These are phyloP conservation scores for Fusarium poae DNA, from an alignment of 2,329 filamentous ascomycete genomes.

Conservation along the genomic window DNA sequence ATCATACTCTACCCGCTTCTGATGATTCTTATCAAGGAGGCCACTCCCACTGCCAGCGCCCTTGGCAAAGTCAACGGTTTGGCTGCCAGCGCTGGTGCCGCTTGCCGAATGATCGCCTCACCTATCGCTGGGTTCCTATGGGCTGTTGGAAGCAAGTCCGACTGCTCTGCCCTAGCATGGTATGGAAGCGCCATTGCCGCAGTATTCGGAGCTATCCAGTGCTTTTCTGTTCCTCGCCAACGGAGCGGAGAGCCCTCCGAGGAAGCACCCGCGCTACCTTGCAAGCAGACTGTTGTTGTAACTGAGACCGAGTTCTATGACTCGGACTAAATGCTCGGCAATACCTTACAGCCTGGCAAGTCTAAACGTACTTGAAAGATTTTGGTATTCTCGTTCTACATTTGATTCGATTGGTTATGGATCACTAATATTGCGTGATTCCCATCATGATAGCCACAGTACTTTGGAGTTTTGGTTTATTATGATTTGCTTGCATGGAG, in stretches of 20 bases:
- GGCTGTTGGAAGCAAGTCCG: conserved; percentile 67
- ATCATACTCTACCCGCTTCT: conserved; percentile 76
- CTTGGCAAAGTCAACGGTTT: conserved; percentile 75
- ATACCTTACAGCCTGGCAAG: neutral
- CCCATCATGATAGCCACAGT: conserved; percentile 3
- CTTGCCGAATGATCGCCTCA: conserved; percentile 75
- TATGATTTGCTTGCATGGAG: conserved; percentile 7
- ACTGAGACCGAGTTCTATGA: conserved; percentile 53
- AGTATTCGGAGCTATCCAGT: conserved; percentile 69
- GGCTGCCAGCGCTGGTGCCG: conserved; percentile 74
- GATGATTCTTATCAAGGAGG: conserved; percentile 76
- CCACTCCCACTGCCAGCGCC: conserved; percentile 67
- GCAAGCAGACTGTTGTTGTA: conserved; percentile 41
- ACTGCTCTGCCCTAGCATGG: conserved; percentile 74
- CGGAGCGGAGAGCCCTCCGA: conserved; percentile 48
- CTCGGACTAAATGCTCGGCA: conserved; percentile 31
- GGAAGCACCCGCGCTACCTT: conserved; percentile 46
- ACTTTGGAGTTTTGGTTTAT: conserved; percentile 27
- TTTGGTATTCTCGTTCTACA: neutral
- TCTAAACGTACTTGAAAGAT: neutral
- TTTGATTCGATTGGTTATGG: conserved; percentile 8
- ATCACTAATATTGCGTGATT: conserved; percentile 10
- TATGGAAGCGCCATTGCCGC: conserved; percentile 71
- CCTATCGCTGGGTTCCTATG: conserved; percentile 75
- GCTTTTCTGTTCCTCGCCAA: conserved; percentile 64